phyloP scores from a whole-genome alignment of 2,329 filamentous ascomycete genomes.

The Periglandula ipomoeae region DNA sequence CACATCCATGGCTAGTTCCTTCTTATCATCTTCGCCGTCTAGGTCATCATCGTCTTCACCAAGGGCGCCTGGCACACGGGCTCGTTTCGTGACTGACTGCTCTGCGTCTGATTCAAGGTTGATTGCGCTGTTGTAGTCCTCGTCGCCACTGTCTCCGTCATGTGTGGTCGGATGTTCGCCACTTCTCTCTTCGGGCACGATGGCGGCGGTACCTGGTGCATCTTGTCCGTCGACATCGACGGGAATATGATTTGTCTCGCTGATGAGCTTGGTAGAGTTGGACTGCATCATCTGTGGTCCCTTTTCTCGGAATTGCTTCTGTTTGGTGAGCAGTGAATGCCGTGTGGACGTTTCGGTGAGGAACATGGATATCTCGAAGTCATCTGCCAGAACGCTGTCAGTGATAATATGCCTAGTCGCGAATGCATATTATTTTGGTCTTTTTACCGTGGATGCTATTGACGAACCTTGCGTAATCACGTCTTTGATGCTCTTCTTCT shows the following conservation, averaged over 20 bases:
- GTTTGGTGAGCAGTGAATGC: constrained; percentile 78
- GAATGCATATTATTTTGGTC: neutral
- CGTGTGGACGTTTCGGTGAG: constrained; percentile 77
- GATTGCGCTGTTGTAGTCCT: constrained; percentile 24
- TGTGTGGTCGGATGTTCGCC: constrained; percentile 23
- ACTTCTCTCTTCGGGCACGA: constrained; percentile 41
- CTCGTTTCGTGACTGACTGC: constrained; percentile 37
- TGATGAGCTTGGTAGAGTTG: constrained; percentile 54
- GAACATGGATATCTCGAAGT: constrained; percentile 93
- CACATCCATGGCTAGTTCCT: constrained; percentile 79
- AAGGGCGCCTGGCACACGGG: constrained; percentile 21
- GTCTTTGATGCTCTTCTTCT: constrained; percentile 78
- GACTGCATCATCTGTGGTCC: constrained; percentile 44
- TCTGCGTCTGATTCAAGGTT: constrained; percentile 31
- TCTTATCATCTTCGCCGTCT: constrained; percentile 59
- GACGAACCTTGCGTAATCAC: constrained; percentile 65
- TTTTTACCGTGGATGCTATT: neutral
- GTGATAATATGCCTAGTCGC: neutral
- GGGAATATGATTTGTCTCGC: constrained; percentile 43
- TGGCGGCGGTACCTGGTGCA: constrained; percentile 10
- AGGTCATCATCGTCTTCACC: constrained; percentile 20
- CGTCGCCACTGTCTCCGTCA: constrained; percentile 19
- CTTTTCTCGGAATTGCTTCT: constrained; percentile 64
- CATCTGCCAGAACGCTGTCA: constrained; percentile 47
- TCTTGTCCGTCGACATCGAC: constrained; percentile 37